Base-by-base conservation (phyloP, 768 basidiomycete species). In the Serendipita sp. region DNA sequence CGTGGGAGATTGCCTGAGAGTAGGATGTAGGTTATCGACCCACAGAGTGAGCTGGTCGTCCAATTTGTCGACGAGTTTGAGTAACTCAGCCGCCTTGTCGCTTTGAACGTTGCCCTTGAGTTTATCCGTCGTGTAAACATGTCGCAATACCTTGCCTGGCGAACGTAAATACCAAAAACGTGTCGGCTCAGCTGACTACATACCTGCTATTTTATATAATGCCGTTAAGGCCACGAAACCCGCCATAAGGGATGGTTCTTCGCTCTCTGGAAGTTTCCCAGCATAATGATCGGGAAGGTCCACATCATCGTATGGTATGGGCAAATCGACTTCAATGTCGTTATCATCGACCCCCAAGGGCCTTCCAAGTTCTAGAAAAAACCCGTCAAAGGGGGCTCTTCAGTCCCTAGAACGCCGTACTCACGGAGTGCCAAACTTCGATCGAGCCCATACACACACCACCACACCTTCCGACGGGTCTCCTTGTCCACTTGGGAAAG, bases 401-500 rank as follows among this genome's bases (percentile, higher is more conserved):
- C 8, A 18, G n/a, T n/a, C n/a, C 48, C 40, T 52, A 52, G n/a
- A 10, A 52, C 31, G 48, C 18, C 18, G 48, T 23, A 31, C 55
- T 60, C 33, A 60, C 55, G 55, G 33, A 94, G 82, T 27, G 92
- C 92, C 18, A 95, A 85, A 88, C 93, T 92, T 60, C 91, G 85
- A 73, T 89, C 92, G 60, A 95, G 77, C 29, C 84, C 85, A 70
- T 95, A 95, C 31, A 93, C 88, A 46, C 87, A 84, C 90, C 92
- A 94, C 92, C 92, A 94, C 62, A 93, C 86, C 75, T 93, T 91
- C 66, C 86, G 79, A 34, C 91, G 83, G 0, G 89, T 88, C 74
- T 94, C 90, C 73, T 91, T 94, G 73, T 94, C 89, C 44, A 88
- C 81, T 43, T 85, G 76, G 18, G 83, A 75, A 40, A 92, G 77